Evolutionary conservation across 1,139 yeast genomes (phyloP).

Genomic region (Kodamaea alishanica): DNA sequence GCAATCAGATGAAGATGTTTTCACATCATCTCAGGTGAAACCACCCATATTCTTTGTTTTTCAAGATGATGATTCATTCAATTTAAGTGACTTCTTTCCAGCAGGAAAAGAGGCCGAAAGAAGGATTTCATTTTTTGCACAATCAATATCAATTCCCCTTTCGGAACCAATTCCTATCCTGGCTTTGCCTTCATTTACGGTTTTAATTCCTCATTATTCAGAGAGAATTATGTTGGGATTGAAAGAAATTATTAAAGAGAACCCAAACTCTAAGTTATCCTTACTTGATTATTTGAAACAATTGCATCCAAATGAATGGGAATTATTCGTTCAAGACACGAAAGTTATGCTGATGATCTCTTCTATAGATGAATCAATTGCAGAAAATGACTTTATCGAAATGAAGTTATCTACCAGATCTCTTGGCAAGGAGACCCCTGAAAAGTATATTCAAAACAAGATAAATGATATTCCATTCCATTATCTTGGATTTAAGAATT

Average conservation of each 20-base stretch:
- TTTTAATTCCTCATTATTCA: conserved; percentile 78
- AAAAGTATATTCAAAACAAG: conserved; percentile 30
- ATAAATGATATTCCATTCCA: conserved; percentile 63
- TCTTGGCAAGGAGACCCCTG: conserved; percentile 9
- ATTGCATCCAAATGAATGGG: conserved; percentile 73
- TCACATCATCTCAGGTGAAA: conserved; percentile 25
- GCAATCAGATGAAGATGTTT: conserved; percentile 35
- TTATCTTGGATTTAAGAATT: conserved; percentile 65
- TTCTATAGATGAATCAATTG: not conserved
- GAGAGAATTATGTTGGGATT: conserved; percentile 68
- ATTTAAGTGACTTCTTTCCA: conserved; percentile 39
- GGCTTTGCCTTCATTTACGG: conserved; percentile 81
- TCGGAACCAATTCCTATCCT: conserved; percentile 69
- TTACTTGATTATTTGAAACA: conserved; percentile 71
- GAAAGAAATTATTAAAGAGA: conserved; percentile 65
- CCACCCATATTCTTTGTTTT: conserved; percentile 70
- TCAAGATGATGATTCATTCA: conserved; percentile 58
- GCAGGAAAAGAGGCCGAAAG: conserved; percentile 75
- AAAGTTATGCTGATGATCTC: conserved; percentile 33
- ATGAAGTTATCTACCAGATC: not conserved
- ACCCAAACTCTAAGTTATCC: conserved; percentile 57
- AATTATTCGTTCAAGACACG: conserved; percentile 64
- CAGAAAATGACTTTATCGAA: conserved; percentile 4
- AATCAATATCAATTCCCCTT: conserved; percentile 73
- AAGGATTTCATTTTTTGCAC: conserved; percentile 83